phyloP scores from a whole-genome alignment of 768 basidiomycete genomes.

The Collybiopsis confluens region DNA sequence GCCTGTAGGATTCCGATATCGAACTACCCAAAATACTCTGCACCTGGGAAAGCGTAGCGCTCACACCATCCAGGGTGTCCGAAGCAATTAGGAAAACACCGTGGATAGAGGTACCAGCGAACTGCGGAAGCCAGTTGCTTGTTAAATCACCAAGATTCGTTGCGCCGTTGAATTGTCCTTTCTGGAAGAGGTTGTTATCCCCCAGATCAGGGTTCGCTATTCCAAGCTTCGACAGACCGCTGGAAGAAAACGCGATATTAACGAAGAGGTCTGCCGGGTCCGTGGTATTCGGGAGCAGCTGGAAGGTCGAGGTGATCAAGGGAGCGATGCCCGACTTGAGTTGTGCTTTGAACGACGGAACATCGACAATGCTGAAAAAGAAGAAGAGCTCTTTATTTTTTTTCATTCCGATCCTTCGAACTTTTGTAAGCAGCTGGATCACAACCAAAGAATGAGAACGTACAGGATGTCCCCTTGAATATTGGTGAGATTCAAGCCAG shows the following conservation, averaged over 20 bases:
- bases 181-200: conserved; percentile 11
- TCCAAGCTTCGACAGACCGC: conserved; percentile 15
- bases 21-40: conserved; percentile 15
- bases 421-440: background rate
- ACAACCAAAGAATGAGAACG: background rate
- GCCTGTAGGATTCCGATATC: conserved; percentile 16
- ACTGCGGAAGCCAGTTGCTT: conserved; percentile 15
- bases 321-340: conserved; percentile 14
- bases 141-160: conserved; percentile 12
- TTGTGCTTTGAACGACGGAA: conserved; percentile 16
- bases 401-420: conserved; percentile 15
- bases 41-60: conserved; percentile 14
- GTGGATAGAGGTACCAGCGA: conserved; percentile 16
- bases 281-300: conserved; percentile 14
- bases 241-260: conserved; percentile 20
- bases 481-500: conserved; percentile 1
- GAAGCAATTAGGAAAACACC: conserved; percentile 20
- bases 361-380: conserved; percentile 17
- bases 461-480: conserved; percentile 13
- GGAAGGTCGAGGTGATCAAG: conserved; percentile 17
- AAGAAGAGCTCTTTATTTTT: conserved; percentile 21
- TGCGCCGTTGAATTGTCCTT: conserved; percentile 7
- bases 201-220: conserved; percentile 15
- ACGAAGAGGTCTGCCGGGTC: conserved; percentile 17
- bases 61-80: conserved; percentile 17